Evolutionary conservation across 2,329 filamentous ascomycete genomes (phyloP).

Genomic region (Fulvia fulva): DNA sequence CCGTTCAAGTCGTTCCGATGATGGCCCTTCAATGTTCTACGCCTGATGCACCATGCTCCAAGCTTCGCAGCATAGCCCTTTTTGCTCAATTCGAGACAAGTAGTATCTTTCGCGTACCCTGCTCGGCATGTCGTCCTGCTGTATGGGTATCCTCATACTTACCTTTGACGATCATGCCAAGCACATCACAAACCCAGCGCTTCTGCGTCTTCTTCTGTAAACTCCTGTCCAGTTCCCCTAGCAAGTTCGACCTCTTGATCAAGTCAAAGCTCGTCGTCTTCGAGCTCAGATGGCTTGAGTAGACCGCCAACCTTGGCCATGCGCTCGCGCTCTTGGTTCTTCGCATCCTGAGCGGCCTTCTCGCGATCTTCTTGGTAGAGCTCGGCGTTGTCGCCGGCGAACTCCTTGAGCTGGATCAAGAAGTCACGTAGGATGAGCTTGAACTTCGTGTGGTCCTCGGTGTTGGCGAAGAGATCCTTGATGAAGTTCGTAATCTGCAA

Average conservation of each 20-base stretch:
- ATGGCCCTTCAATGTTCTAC: background rate
- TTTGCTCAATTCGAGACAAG: background rate
- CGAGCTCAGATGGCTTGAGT: constrained; percentile 95
- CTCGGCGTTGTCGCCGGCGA: constrained; percentile 90
- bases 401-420: constrained; percentile 95
- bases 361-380: constrained; percentile 93
- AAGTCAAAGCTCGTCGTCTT: constrained; percentile 80
- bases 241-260: constrained; percentile 41
- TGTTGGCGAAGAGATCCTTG: constrained; percentile 80
- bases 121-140: background rate
- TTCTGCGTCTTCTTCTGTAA: constrained; percentile 6
- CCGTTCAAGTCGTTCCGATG: background rate
- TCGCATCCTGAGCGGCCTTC: constrained; percentile 78
- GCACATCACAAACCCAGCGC: constrained; percentile 6
- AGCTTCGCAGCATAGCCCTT: background rate
- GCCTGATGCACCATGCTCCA: background rate
- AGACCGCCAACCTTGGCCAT: constrained; percentile 93
- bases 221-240: constrained; percentile 1
- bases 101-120: background rate
- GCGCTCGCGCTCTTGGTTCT: constrained; percentile 83
- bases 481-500: constrained; percentile 84
- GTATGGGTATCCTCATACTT: background rate
- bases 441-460: constrained; percentile 89
- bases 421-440: constrained; percentile 95
- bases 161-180: constrained; percentile 13